A percentile compares a stretch with the other conserved stretches of the same genome.
These are phyloP conservation scores for Multifurca ochricompacta DNA, from an alignment of 768 basidiomycete species.

Conservation along the genomic window DNA sequence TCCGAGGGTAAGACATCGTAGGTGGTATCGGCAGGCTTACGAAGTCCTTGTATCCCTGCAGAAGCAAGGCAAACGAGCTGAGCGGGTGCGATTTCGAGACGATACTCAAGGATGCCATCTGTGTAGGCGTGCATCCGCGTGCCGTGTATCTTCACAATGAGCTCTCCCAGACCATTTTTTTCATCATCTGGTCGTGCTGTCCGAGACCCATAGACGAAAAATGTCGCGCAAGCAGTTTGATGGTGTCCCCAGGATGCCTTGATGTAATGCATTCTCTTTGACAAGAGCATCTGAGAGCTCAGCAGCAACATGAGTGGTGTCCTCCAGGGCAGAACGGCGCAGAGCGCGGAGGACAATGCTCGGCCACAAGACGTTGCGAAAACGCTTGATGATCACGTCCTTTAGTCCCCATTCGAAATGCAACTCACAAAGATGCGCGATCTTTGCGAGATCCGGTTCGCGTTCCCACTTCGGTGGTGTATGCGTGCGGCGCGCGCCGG, in stretches of 20 bases:
- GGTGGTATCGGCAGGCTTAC: slow-evolving; percentile 31
- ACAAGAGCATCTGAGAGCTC: slow-evolving; percentile 16
- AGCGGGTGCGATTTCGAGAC: slow-evolving; percentile 65
- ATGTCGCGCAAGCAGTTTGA: slow-evolving; percentile 47
- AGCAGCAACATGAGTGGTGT: slow-evolving; percentile 28
- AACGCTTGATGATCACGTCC: slow-evolving; percentile 75
- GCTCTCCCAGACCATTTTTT: slow-evolving; percentile 32
- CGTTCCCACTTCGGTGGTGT: slow-evolving; percentile 31
- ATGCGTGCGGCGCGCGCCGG: slow-evolving; percentile 34
- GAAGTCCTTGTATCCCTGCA: slow-evolving; percentile 55
- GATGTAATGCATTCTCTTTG: not conserved
- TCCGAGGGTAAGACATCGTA: slow-evolving; percentile 29
- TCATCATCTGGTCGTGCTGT: slow-evolving; percentile 27
- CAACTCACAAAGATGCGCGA: slow-evolving; percentile 76
- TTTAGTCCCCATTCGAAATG: slow-evolving; percentile 91
- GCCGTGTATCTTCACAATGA: slow-evolving; percentile 62
- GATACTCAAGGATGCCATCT: slow-evolving; percentile 67
- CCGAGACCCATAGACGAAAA: slow-evolving; percentile 41
- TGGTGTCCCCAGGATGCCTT: slow-evolving; percentile 31
- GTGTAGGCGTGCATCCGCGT: slow-evolving; percentile 62
- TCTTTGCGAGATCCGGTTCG: slow-evolving; percentile 61
- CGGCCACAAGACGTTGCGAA: slow-evolving; percentile 77
- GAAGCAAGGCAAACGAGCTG: slow-evolving; percentile 59
- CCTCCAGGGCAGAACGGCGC: slow-evolving; percentile 46
- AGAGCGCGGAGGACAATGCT: slow-evolving; percentile 63